Evolutionary conservation across 2,329 filamentous ascomycete genomes (phyloP), one percentile per base, ranked within the genome.

Genomic region (Trichoderma polysporum): DNA sequence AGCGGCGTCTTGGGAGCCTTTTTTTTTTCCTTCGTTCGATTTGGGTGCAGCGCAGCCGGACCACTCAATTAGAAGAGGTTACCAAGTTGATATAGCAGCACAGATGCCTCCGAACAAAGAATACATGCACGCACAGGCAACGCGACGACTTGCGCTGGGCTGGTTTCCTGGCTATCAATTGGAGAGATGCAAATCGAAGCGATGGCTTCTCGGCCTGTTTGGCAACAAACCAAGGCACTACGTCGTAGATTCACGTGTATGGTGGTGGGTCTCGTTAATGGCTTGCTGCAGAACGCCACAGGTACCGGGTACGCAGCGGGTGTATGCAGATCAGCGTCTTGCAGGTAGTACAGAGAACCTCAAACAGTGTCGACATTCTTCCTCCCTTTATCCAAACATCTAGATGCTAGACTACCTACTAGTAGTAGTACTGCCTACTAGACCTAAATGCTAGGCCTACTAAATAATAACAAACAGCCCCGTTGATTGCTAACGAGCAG

Each of bases 1-100:
- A 76, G 75, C 72, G 72, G 66, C 56, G 57, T 58, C 19, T 41
- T 64, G 49, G 59, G 41, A 41, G 41, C 19, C 58, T 57, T 57
- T 63, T 62, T 50, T 35, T 66, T 22, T n/a, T 22, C n/a, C 13
- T 61, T 35, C 19, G 15, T 39, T 61, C 65, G 58, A 6, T 22
- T 57, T 31, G 58, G 52, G 19, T 47, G 33, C 35, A 15, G 57
- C 63, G 54, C 47, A 47, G 33, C 31, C 45, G 33, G 25, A 19
- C 35, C 54, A 33, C 54, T 53, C 47, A 45, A 50, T 39, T n/a
- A 53, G 47, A 58, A 6, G 54, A 37, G 33, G 33, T 45, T 47
- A 50, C 35, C 45, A 17, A 37, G 63, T 19, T 53, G 47, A 7
- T 27, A 41, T 17, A 41, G 37, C 27, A 50, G 39, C 49, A 67